Conservation (phyloP, 805 yeast species). For the Phaffomyces antillensis region DNA sequence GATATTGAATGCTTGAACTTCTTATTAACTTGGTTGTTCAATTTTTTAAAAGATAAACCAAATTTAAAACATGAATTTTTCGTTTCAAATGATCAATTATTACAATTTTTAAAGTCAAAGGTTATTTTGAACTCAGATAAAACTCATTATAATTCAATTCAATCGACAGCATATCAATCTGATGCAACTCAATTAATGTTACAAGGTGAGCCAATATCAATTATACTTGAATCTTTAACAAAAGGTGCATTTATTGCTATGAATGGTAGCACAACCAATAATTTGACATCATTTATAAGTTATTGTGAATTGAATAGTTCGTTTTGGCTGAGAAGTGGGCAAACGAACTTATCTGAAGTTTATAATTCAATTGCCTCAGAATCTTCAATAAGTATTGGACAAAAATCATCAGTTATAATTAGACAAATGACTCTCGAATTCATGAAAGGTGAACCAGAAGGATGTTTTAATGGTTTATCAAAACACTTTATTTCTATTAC, state of each 20-base stretch:
- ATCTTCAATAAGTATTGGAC: constrained; percentile 31
- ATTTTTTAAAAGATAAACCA: constrained; percentile 56
- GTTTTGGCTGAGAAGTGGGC: constrained; percentile 49
- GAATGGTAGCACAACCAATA: constrained; percentile 31
- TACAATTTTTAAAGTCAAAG: constrained; percentile 41
- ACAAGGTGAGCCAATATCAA: constrained; percentile 40
- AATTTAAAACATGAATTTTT: constrained; percentile 42
- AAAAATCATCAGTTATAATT: constrained; percentile 31
- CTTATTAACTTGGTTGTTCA: constrained; percentile 25
- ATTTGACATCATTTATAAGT: constrained; percentile 29
- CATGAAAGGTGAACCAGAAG: constrained; percentile 34
- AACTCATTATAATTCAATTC: constrained; percentile 15
- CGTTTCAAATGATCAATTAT: constrained; percentile 56
- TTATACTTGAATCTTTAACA: constrained; percentile 47
- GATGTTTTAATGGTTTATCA: constrained; percentile 31
- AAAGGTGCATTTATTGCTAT: constrained; percentile 51
- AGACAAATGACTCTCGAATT: constrained; percentile 33
- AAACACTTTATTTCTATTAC: constrained; percentile 21
- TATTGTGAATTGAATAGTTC: constrained; percentile 39
- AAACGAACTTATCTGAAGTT: constrained; percentile 36
- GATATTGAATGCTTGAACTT: constrained; percentile 41
- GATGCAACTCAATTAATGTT: constrained; percentile 51
- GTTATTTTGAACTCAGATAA: constrained; percentile 17
- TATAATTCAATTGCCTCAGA: constrained; percentile 42
- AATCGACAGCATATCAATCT: constrained; percentile 57